Percentiles rank a stretch among this genome's conserved stretches.
phyloP scores from a whole-genome alignment of 805 yeast genomes.

The Yamadazyma sp. region DNA sequence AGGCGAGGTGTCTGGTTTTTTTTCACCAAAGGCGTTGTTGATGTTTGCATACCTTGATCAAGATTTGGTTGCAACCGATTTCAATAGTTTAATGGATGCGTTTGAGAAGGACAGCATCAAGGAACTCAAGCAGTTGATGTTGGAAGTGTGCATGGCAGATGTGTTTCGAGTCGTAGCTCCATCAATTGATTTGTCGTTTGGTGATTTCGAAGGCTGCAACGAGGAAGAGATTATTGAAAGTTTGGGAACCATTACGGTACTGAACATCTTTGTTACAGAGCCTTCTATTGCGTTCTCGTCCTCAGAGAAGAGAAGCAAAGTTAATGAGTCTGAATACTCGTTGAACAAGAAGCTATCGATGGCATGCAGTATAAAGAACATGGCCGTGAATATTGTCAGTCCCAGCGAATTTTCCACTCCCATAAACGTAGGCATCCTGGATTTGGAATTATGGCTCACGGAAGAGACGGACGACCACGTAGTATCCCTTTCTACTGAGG shows the following conservation, averaged over 20 bases:
- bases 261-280: constrained; percentile 31
- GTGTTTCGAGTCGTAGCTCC: constrained; percentile 54
- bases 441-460: constrained; percentile 40
- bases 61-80: constrained; percentile 34
- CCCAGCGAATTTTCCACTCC: constrained; percentile 23
- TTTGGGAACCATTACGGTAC: constrained; percentile 17
- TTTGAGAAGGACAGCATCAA: constrained; percentile 61
- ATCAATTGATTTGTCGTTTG: constrained; percentile 36
- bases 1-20: constrained; percentile 46
- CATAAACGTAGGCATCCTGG: constrained; percentile 20
- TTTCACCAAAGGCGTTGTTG: constrained; percentile 46
- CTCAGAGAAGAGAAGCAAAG: constrained; percentile 11
- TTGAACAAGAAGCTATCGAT: constrained; percentile 16
- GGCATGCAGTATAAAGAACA: constrained; percentile 35
- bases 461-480: constrained; percentile 17
- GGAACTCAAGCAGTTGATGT: constrained; percentile 36
- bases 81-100: constrained; percentile 57
- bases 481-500: constrained; percentile 22
- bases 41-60: constrained; percentile 38
- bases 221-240: constrained; percentile 23
- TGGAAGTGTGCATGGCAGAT: constrained; percentile 31
- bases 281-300: constrained; percentile 35
- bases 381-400: constrained; percentile 22
- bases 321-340: constrained; percentile 1
- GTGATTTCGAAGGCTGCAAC: constrained; percentile 26